These are phyloP conservation scores for Zygosaccharomyces pseudorouxii DNA, from an alignment of 805 yeast species.

Conservation along the genomic window DNA sequence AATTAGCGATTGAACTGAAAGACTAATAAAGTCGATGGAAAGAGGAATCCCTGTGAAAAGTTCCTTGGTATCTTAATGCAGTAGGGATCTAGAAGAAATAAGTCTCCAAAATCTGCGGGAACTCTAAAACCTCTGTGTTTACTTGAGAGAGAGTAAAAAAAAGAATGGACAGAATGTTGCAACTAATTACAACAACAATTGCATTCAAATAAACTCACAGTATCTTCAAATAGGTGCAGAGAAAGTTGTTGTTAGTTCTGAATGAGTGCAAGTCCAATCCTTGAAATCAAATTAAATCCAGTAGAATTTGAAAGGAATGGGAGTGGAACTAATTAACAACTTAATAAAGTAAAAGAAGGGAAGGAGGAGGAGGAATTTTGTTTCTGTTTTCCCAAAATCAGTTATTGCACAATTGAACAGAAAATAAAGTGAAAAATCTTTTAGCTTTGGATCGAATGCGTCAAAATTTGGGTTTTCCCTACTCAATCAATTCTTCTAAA, in stretches of 20 bases:
- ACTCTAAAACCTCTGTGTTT: constrained; percentile 3
- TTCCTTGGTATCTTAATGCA: constrained; percentile 3
- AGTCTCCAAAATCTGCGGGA: neutral
- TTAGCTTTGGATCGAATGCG: neutral
- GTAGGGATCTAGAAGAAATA: neutral
- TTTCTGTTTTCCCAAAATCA: constrained; percentile 23
- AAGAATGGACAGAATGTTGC: constrained; percentile 1
- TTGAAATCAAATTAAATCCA: neutral
- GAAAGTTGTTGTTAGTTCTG: neutral
- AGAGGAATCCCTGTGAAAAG: neutral
- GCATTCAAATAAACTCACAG: constrained; percentile 2
- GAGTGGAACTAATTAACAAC: constrained; percentile 1
- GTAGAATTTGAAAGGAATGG: neutral
- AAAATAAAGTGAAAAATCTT: neutral
- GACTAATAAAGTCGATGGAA: neutral
- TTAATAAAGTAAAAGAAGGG: constrained; percentile 1
- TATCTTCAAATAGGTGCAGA: neutral
- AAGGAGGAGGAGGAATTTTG: constrained; percentile 8
- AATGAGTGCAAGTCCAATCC: constrained; percentile 1
- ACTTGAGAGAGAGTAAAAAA: constrained; percentile 1
- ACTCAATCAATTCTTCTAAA: neutral
- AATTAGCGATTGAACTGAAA: neutral
- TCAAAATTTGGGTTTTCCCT: constrained; percentile 1
- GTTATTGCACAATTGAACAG: constrained; percentile 6
- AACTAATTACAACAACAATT: constrained; percentile 1